Percentiles rank a stretch among this genome's conserved stretches.
These are phyloP conservation scores for Stipa capillata DNA, from an alignment of 176 grass and related monocot species.

Conservation along the genomic window DNA sequence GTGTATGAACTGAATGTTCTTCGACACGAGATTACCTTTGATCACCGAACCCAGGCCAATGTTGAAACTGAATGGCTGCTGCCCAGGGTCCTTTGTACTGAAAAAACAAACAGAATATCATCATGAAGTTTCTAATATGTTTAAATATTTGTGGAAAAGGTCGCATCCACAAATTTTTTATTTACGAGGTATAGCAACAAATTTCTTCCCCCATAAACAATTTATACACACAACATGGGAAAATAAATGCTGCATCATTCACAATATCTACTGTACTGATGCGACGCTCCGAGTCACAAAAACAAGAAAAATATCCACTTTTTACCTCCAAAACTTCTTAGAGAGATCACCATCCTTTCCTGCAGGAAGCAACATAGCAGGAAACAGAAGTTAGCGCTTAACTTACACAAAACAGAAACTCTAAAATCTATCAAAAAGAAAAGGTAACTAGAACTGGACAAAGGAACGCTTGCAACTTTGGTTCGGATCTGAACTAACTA, in stretches of 20 bases:
- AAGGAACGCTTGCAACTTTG: neutral
- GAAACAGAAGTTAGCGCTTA: neutral
- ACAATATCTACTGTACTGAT: neutral
- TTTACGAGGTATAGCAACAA: neutral
- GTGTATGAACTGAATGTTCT: neutral
- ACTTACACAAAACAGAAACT: neutral
- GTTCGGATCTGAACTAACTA: neutral
- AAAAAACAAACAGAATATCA: conserved; percentile 2
- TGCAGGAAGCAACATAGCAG: conserved; percentile 16
- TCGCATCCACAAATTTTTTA: neutral
- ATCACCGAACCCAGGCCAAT: conserved; percentile 75
- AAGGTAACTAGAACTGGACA: neutral
- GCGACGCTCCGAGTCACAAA: neutral
- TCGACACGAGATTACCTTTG: conserved; percentile 53
- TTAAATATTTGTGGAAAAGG: neutral
- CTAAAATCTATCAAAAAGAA: neutral
- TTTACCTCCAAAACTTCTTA: conserved; percentile 94
- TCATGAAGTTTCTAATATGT: neutral
- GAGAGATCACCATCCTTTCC: conserved; percentile 86
- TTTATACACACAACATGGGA: neutral
- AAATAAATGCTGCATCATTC: neutral
- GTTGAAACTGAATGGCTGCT: conserved; percentile 86
- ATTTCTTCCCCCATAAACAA: neutral
- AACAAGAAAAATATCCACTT: neutral
- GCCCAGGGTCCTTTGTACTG: conserved; percentile 94